Conservation (phyloP, 2,329 filamentous ascomycete genomes). For the Botrytis byssoidea region DNA sequence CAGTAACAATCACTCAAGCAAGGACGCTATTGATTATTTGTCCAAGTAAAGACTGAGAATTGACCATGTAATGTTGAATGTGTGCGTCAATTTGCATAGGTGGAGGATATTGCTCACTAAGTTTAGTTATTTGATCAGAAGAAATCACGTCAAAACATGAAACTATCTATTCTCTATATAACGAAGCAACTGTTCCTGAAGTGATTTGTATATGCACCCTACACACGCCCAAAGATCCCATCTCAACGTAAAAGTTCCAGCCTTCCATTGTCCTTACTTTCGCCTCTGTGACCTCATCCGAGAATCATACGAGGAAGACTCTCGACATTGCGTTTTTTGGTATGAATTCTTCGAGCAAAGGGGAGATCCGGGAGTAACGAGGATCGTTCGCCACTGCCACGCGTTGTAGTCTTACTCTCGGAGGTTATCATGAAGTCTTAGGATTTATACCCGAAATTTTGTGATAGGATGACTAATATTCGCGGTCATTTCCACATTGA, state of each 20-base stretch:
- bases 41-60: not conserved
- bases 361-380: no score
- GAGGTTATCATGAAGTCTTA: not conserved
- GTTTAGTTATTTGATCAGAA: not conserved
- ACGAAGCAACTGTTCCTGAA: not conserved
- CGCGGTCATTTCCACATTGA: not conserved
- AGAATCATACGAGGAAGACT: not conserved
- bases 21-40: not conserved
- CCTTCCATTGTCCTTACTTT: not conserved
- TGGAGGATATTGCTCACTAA: not conserved
- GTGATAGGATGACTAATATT: not conserved
- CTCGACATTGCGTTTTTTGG: not conserved
- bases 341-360: not conserved
- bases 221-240: fast-evolving
- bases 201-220: not conserved
- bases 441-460: not conserved
- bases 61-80: not conserved
- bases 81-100: not conserved
- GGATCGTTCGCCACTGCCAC: not conserved
- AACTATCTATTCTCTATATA: not conserved
- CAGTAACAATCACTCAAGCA: not conserved
- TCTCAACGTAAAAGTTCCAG: not conserved
- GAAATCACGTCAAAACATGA: not conserved
- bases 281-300: fast-evolving
- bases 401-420: not conserved